Evolutionary conservation across 2,329 filamentous ascomycete genomes (phyloP).

Genomic region (Microdochium paspali): DNA sequence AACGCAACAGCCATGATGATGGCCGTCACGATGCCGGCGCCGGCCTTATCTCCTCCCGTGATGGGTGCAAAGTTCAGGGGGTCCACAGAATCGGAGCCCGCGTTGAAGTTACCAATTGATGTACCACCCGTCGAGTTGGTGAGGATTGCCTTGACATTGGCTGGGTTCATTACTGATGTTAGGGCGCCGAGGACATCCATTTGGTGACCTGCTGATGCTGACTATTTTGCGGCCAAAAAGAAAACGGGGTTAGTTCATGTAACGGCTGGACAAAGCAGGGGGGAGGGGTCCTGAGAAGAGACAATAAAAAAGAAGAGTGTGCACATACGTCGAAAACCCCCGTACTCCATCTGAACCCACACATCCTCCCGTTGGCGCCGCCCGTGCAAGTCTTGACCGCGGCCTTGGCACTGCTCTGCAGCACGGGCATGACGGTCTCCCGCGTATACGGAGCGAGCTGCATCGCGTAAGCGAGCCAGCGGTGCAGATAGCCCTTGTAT

Average conservation of each 20-base stretch:
- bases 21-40: constrained; percentile 23
- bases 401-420: constrained; percentile 24
- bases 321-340: constrained; percentile 32
- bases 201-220: constrained; percentile 41
- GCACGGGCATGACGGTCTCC: constrained; percentile 22
- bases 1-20: constrained; percentile 11
- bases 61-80: constrained; percentile 5
- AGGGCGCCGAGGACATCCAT: constrained; percentile 38
- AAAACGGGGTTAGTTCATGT: background rate
- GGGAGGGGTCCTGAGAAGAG: no score
- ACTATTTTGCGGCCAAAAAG: constrained; percentile 11
- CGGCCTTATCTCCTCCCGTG: constrained; percentile 15
- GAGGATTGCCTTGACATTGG: constrained; percentile 20
- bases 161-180: constrained; percentile 25
- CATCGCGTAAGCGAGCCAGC: constrained; percentile 33
- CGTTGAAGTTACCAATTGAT: constrained; percentile 13
- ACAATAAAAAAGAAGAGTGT: background rate
- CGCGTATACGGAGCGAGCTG: constrained; percentile 25
- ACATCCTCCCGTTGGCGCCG: constrained; percentile 27
- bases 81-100: constrained; percentile 6
- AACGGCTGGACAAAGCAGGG: background rate
- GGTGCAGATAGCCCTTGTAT: constrained; percentile 49
- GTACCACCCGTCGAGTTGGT: constrained; percentile 31
- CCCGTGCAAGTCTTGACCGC: constrained; percentile 25
- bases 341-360: constrained; percentile 39